These are phyloP conservation scores for Corymbia citriodora DNA, from an alignment of 441 rosid species.

Conservation along the genomic window DNA sequence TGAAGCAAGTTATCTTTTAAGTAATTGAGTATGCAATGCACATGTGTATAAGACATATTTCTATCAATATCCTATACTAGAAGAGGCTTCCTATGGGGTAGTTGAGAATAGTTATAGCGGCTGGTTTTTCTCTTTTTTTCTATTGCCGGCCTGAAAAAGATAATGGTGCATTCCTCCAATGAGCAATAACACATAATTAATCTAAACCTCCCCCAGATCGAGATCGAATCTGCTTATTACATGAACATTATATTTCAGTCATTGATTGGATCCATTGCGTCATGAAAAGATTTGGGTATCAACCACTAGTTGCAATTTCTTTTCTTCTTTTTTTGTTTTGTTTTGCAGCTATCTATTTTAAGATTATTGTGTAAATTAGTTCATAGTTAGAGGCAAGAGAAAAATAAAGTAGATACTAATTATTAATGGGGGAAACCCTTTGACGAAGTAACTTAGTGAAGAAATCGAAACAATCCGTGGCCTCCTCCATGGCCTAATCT, in stretches of 20 bases:
- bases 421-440: background rate
- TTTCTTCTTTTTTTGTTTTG: background rate
- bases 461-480: background rate
- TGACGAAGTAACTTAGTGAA: background rate
- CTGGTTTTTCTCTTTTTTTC: background rate
- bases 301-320: background rate
- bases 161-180: background rate
- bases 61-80: background rate
- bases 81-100: background rate
- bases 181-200: background rate
- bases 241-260: background rate
- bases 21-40: background rate
- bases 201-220: background rate
- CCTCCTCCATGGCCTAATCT: background rate
- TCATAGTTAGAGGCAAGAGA: background rate
- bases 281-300: background rate
- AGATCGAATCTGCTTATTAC: background rate
- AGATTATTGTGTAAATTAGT: background rate
- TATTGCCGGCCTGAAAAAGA: background rate
- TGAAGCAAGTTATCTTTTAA: background rate
- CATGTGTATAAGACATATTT: background rate
- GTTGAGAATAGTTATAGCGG: background rate
- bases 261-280: background rate
- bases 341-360: background rate
- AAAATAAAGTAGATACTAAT: background rate